Conservation (phyloP, 306 rosid species). For the Cicer pinnatifidum region DNA sequence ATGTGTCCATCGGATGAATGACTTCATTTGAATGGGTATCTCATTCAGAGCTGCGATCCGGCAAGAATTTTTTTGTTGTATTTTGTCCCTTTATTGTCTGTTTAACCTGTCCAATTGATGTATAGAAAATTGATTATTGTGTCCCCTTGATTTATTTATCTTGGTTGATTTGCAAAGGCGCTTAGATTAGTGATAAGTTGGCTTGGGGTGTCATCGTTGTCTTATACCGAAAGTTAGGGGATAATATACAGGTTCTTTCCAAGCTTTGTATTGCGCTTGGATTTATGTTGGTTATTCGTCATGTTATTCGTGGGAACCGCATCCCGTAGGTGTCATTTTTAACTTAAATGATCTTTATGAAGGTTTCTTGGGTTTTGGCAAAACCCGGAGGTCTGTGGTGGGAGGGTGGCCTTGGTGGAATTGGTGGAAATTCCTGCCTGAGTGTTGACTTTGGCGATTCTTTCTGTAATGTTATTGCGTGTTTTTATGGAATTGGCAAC, state of each 20-base stretch:
- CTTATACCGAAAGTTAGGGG: conserved; percentile 45
- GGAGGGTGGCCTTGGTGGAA: conserved; percentile 85
- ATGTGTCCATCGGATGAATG: neutral
- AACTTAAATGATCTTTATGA: conserved; percentile 88
- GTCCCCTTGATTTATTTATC: conserved; percentile 15
- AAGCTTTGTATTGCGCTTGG: conserved; percentile 59
- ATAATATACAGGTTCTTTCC: conserved; percentile 47
- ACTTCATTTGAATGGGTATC: neutral
- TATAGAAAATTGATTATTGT: conserved; percentile 9
- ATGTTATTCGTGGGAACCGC: conserved; percentile 60
- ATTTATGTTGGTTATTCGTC: conserved; percentile 52
- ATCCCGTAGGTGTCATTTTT: conserved; percentile 62
- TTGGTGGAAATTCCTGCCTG: conserved; percentile 80
- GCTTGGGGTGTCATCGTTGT: conserved; percentile 45
- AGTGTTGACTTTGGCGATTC: conserved; percentile 82
- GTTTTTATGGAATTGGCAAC: conserved; percentile 90
- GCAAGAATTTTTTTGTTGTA: neutral
- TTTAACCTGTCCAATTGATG: neutral
- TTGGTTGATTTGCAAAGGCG: conserved; percentile 34
- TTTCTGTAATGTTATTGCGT: conserved; percentile 87
- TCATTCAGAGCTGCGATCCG: neutral
- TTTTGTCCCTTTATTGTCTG: neutral
- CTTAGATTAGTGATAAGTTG: conserved; percentile 30
- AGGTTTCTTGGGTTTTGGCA: conserved; percentile 82
- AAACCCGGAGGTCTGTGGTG: conserved; percentile 84